Evolutionary conservation across 805 yeast genomes (phyloP), one percentile per base, ranked within the genome.

Genomic region (Wickerhamiella galacta): DNA sequence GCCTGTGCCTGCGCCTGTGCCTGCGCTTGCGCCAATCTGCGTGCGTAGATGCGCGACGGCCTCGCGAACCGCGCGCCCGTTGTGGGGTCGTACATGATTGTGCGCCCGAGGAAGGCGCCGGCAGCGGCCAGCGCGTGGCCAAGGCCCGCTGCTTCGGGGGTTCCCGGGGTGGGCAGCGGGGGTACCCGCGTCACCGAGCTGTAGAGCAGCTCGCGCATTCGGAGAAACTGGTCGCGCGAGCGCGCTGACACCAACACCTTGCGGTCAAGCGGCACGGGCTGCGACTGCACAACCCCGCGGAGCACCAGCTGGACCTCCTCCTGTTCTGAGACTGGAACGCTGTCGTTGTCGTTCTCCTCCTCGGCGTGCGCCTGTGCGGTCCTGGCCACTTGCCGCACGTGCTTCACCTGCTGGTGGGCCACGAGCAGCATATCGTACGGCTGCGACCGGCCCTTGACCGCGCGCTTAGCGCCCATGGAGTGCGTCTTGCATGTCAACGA

Each of bases 401-500:
- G 95, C 51, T 87, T 87, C 46, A 81, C 71, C 46, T 83, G 74
- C 58, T 90, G 98, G 50, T 87, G 85, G 12, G 82, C 85, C 15
- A 85, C 82, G 35, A 90, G 61, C 33, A 90, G 60, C 19, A 72
- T 73, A 53, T 90, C 98, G 56, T 83, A 90, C 1, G 95, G 83
- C 6, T 90, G 85, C 22, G 93, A 74, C 46, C 98, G 67, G 8
- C 98, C 98, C 12, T 71, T 73, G 15, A 90, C 98, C 1, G 94
- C 85, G 45, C 98, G 69, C 48, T 90, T 90, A 18, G 95, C 94
- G 21, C 95, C 95, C 95, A 90, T 85, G 1, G 96, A 81, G 56
- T 90, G 98, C 0, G 95, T 83, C 52, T 90, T 90, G 64, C 98
- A 90, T 0, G 98, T 90, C 39, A 90, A 62, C 0, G 95, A 83